phyloP scores from a whole-genome alignment of 306 rosid species.

The Calophaca sinica region DNA sequence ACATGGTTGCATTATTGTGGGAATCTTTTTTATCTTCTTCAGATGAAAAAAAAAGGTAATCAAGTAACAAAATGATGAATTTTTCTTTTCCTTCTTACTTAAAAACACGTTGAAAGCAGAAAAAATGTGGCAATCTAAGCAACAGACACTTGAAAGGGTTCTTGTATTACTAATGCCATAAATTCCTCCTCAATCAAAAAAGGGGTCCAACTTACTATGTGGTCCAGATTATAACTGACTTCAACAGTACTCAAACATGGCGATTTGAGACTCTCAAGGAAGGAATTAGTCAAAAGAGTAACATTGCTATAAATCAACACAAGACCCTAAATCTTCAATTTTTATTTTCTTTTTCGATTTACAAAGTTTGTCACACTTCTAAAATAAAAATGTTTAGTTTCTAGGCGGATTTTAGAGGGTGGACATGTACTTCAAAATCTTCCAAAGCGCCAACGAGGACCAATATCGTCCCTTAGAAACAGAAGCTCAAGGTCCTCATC shows the following conservation, averaged over 20 bases:
- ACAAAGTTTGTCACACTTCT: conserved; percentile 23
- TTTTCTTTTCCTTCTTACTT: conserved; percentile 24
- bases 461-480: too few species aligned
- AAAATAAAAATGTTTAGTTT: conserved; percentile 11
- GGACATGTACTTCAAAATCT: too few species aligned
- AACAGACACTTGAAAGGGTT: conserved; percentile 31
- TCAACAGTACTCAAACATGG: conserved; percentile 49
- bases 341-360: not conserved
- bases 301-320: conserved; percentile 39
- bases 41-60: conserved; percentile 43
- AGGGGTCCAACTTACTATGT: conserved; percentile 46
- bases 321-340: conserved; percentile 22
- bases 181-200: conserved; percentile 38
- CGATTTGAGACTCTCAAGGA: conserved; percentile 49
- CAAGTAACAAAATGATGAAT: conserved; percentile 62
- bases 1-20: conserved; percentile 60
- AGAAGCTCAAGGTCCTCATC: too few species aligned
- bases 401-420: not conserved
- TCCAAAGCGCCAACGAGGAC: too few species aligned
- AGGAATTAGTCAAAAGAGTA: conserved; percentile 40
- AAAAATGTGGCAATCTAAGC: conserved; percentile 44
- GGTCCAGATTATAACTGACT: conserved; percentile 44
- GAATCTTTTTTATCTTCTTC: conserved; percentile 62
- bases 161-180: conserved; percentile 37
- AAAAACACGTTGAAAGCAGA: conserved; percentile 53